Conservation (phyloP, 2,329 filamentous ascomycete genomes). For the Microascus cirrosus region DNA sequence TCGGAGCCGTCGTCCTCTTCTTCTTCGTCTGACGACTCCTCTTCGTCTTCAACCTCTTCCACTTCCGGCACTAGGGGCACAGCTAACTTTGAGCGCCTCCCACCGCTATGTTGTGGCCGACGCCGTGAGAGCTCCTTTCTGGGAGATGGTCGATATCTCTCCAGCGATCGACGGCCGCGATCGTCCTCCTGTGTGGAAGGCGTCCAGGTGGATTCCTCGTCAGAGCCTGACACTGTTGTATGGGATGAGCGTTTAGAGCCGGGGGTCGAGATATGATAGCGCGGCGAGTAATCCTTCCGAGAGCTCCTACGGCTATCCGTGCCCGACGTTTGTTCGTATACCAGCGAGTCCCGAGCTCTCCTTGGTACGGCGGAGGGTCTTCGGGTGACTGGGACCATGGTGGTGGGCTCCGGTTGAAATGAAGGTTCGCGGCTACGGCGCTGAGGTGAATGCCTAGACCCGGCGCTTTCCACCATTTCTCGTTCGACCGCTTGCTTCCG, state of each 20-base stretch:
- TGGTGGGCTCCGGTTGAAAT: conserved; percentile 2
- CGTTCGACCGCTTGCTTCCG: conserved; percentile 11
- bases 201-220: conserved; percentile 24
- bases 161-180: background rate
- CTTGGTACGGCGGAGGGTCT: background rate
- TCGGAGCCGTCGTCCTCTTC: conserved; percentile 11
- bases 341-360: background rate
- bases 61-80: conserved; percentile 1
- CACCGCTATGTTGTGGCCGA: background rate
- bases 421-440: conserved; percentile 10
- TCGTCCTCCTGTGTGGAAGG: conserved; percentile 20
- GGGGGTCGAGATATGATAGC: conserved; percentile 23
- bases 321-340: conserved; percentile 10
- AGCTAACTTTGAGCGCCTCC: background rate
- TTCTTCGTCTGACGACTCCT: background rate
- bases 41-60: background rate
- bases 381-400: conserved; percentile 2
- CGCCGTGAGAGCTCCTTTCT: background rate
- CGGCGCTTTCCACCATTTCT: conserved; percentile 17
- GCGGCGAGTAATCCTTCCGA: conserved; percentile 18
- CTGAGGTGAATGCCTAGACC: conserved; percentile 16
- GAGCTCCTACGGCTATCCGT: conserved; percentile 17
- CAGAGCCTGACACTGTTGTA: conserved; percentile 24
- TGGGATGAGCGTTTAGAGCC: conserved; percentile 21
- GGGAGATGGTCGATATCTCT: background rate